Conservation (phyloP, 257 asterid species). For the Fraxinus quadrangulata region DNA sequence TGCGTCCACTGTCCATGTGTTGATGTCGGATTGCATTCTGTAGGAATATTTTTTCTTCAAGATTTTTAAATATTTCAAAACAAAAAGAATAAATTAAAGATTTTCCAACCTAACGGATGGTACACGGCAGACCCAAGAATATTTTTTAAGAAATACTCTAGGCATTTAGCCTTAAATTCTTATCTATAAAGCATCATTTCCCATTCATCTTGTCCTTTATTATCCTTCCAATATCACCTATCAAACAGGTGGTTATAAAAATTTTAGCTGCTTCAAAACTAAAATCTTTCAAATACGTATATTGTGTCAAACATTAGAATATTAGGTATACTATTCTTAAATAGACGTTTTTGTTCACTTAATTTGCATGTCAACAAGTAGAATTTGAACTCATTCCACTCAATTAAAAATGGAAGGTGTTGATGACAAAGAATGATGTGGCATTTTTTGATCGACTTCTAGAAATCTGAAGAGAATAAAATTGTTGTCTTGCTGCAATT, state of each 20-base stretch:
- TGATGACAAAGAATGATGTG: too few relatives aligned
- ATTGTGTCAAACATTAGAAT: not conserved
- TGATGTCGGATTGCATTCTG: conserved; percentile 27
- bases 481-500: too few relatives aligned
- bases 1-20: conserved; percentile 55
- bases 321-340: too few relatives aligned
- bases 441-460: too few relatives aligned
- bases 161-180: conserved; percentile 37
- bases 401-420: too few relatives aligned
- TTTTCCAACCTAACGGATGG: conserved; percentile 9
- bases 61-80: not conserved
- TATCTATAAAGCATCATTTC: not conserved
- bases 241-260: too few relatives aligned
- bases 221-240: not conserved
- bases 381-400: too few relatives aligned
- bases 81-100: not conserved
- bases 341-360: too few relatives aligned
- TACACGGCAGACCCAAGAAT: conserved; percentile 13
- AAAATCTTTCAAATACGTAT: not conserved
- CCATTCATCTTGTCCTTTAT: not conserved
- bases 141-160: conserved; percentile 11
- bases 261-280: not conserved
- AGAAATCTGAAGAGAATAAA: too few relatives aligned
- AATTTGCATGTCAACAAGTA: too few relatives aligned
- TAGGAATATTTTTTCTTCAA: conserved; percentile 18